Percentiles rank a stretch among this genome's conserved stretches.
phyloP scores from a whole-genome alignment of 805 yeast species.

The Wickerhamomyces silvicola region DNA sequence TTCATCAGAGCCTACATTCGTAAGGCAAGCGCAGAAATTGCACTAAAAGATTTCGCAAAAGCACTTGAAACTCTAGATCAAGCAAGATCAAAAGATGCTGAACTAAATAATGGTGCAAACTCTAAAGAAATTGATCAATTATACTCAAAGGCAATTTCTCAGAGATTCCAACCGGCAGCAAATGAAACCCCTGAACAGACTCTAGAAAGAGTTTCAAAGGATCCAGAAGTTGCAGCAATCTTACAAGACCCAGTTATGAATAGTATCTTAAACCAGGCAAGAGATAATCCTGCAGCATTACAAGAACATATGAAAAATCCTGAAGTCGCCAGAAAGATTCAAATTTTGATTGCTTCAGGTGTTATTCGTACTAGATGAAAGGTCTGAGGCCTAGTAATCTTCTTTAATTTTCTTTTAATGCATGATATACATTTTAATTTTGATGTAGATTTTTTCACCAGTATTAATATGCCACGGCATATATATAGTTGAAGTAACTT shows the following conservation, averaged over 20 bases:
- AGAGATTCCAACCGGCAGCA: slow-evolving; percentile 74
- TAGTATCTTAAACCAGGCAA: slow-evolving; percentile 88
- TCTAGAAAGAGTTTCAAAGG: slow-evolving; percentile 80
- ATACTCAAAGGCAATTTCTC: slow-evolving; percentile 66
- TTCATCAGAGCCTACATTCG: slow-evolving; percentile 94
- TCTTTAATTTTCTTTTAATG: too few relatives aligned
- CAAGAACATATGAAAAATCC: slow-evolving; percentile 98
- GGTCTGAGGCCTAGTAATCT: too few relatives aligned
- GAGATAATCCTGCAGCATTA: slow-evolving; percentile 91
- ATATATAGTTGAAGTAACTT: too few relatives aligned
- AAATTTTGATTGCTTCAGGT: slow-evolving; percentile 91
- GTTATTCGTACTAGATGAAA: slow-evolving; percentile 78
- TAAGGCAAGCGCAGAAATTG: slow-evolving; percentile 91
- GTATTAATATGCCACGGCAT: too few relatives aligned
- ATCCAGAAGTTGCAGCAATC: slow-evolving; percentile 89
- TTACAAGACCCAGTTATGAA: slow-evolving; percentile 96
- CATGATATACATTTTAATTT: too few relatives aligned
- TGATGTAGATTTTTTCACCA: too few relatives aligned
- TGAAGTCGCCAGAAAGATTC: slow-evolving; percentile 79
- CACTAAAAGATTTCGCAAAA: slow-evolving; percentile 78
- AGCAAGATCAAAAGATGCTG: slow-evolving; percentile 72
- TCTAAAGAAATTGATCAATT: slow-evolving; percentile 77
- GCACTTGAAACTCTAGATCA: slow-evolving; percentile 74
- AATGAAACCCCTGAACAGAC: slow-evolving; percentile 90
- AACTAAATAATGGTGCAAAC: slow-evolving; percentile 52